Conservation (phyloP, 345 rosid species). For the Melaleuca alternifolia region DNA sequence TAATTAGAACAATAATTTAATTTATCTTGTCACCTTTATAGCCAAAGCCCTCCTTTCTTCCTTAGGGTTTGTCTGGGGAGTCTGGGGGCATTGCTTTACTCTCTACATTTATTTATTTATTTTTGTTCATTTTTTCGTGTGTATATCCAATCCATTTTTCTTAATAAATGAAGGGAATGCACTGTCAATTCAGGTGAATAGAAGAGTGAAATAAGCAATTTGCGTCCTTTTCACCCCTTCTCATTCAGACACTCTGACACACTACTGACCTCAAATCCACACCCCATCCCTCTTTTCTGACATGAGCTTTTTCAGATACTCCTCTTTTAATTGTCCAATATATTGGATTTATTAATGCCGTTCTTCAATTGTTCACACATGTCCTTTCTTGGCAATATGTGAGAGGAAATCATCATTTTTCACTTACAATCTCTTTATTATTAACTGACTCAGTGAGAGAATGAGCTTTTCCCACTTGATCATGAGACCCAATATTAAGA, state of each 20-base stretch:
- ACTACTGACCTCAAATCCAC: background rate
- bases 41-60: background rate
- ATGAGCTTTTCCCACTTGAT: background rate
- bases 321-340: background rate
- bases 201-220: background rate
- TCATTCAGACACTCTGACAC: background rate
- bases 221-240: background rate
- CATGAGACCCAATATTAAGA: background rate
- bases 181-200: background rate
- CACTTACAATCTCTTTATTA: background rate
- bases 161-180: background rate
- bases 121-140: background rate
- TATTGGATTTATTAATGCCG: background rate
- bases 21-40: background rate
- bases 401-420: background rate
- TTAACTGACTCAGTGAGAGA: background rate
- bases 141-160: background rate
- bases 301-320: background rate
- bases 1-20: background rate
- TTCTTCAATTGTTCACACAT: background rate
- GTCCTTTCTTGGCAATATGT: background rate
- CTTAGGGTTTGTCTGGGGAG: background rate
- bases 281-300: background rate
- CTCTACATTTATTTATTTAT: background rate
- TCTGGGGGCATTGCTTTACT: background rate